Conservation (phyloP, 2,329 filamentous ascomycete species). For the Fonsecaea erecta region DNA sequence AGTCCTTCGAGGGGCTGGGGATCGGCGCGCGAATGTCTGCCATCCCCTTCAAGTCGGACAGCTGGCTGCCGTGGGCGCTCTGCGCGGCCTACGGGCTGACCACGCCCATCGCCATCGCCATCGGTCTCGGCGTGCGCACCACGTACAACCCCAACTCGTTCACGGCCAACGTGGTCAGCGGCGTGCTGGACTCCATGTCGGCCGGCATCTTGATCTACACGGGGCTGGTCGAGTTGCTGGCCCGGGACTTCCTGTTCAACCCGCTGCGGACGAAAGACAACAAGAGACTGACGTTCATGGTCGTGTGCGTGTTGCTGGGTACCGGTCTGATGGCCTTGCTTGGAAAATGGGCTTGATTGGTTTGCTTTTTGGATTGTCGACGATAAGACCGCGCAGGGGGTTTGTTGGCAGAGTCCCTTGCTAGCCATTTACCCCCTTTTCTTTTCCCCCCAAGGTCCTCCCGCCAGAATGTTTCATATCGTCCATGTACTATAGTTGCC, state of each 20-base stretch:
- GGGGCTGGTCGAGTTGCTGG: constrained; percentile 56
- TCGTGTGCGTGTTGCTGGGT: constrained; percentile 48
- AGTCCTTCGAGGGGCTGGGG: constrained; percentile 67
- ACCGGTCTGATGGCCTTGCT: constrained; percentile 55
- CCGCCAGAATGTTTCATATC: too few species aligned
- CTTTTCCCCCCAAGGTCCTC: too few species aligned
- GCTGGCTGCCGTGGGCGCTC: constrained; percentile 57
- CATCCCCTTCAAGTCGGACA: constrained; percentile 55
- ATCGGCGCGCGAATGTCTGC: constrained; percentile 65
- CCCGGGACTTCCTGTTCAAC: constrained; percentile 58
- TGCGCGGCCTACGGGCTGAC: constrained; percentile 57
- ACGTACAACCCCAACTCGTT: constrained; percentile 50
- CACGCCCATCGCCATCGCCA: constrained; percentile 57
- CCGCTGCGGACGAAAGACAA: constrained; percentile 49
- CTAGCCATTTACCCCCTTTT: too few species aligned
- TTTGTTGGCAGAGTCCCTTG: too few species aligned
- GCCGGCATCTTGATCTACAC: constrained; percentile 59
- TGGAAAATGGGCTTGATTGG: constrained; percentile 55
- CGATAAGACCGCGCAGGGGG: background rate
- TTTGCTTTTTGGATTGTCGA: background rate
- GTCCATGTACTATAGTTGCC: too few species aligned
- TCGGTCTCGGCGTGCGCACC: constrained; percentile 54
- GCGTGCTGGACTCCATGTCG: constrained; percentile 54
- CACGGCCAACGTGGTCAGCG: constrained; percentile 52
- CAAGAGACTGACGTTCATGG: constrained; percentile 49